Conservation (phyloP, 2,329 filamentous ascomycete species). For the Aspergillus sp. region DNA sequence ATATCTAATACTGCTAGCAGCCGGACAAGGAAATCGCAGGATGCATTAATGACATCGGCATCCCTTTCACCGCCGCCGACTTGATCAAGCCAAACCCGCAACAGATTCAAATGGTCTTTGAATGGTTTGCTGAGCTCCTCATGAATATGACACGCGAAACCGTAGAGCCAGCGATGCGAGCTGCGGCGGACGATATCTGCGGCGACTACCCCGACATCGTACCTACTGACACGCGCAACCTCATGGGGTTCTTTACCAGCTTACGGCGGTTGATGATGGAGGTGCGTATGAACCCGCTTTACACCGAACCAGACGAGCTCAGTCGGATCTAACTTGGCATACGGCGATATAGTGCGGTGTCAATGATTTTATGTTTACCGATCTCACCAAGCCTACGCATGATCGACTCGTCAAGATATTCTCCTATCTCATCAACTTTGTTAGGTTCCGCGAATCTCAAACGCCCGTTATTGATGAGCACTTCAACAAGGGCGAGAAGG, state of each 20-base stretch:
- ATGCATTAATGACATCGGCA: slow-evolving; percentile 96
- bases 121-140: slow-evolving; percentile 93
- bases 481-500: slow-evolving; percentile 85
- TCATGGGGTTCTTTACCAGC: slow-evolving; percentile 93
- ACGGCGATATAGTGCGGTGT: slow-evolving; percentile 69
- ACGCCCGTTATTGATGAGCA: slow-evolving; percentile 87
- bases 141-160: slow-evolving; percentile 92
- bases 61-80: slow-evolving; percentile 81
- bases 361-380: slow-evolving; percentile 88
- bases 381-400: slow-evolving; percentile 87
- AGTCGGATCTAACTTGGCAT: slow-evolving; percentile 1
- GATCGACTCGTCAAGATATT: slow-evolving; percentile 92
- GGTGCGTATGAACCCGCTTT: slow-evolving; percentile 35
- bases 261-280: slow-evolving; percentile 75
- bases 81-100: slow-evolving; percentile 91
- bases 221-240: slow-evolving; percentile 82
- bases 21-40: slow-evolving; percentile 81
- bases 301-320: background rate
- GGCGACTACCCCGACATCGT: slow-evolving; percentile 82
- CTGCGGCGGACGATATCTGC: slow-evolving; percentile 83
- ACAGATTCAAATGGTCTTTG: slow-evolving; percentile 95
- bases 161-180: slow-evolving; percentile 91
- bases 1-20: slow-evolving; percentile 39
- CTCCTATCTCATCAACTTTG: slow-evolving; percentile 98
- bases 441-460: slow-evolving; percentile 92